These are phyloP conservation scores for Phytophthora melonis DNA, from an alignment of 352 stramenopile species.

Conservation along the genomic window DNA sequence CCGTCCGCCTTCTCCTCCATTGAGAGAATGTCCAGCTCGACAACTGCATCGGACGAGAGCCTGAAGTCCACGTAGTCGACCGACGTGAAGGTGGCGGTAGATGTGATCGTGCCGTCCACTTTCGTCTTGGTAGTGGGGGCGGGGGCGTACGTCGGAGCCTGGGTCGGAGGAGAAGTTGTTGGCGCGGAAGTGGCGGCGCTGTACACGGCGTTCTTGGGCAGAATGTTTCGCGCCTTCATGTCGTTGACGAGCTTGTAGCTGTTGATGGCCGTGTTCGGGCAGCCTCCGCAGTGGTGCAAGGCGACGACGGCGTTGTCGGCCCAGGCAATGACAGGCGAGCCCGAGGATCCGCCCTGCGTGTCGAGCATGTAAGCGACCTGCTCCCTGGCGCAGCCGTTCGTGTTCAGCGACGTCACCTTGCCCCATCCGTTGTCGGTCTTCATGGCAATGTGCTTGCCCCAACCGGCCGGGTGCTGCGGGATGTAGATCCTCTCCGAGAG, in stretches of 20 bases:
- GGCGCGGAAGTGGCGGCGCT: slow-evolving; percentile 10
- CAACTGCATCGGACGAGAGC: slow-evolving; percentile 42
- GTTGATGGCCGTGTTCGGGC: slow-evolving; percentile 84
- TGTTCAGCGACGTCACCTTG: slow-evolving; percentile 56
- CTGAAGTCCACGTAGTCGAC: slow-evolving; percentile 79
- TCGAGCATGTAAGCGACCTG: slow-evolving; percentile 82
- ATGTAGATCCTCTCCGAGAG: slow-evolving; percentile 75
- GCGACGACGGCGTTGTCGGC: slow-evolving; percentile 74
- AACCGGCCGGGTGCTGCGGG: slow-evolving; percentile 68
- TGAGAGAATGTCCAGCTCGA: slow-evolving; percentile 74
- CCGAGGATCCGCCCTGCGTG: slow-evolving; percentile 75
- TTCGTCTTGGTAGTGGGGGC: slow-evolving; percentile 35
- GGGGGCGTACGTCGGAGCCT: slow-evolving; percentile 21
- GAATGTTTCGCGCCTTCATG: slow-evolving; percentile 49
- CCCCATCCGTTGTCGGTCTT: slow-evolving; percentile 57
- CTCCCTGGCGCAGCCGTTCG: slow-evolving; percentile 50
- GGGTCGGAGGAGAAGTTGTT: slow-evolving; percentile 27
- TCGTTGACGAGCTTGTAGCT: slow-evolving; percentile 67
- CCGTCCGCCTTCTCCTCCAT: slow-evolving; percentile 55
- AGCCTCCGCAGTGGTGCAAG: slow-evolving; percentile 83
- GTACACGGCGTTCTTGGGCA: slow-evolving; percentile 57
- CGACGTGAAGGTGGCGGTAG: slow-evolving; percentile 56
- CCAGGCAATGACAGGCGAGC: slow-evolving; percentile 69
- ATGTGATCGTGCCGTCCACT: slow-evolving; percentile 74
- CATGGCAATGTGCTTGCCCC: slow-evolving; percentile 75